Evolutionary conservation across 441 rosid genomes (phyloP), one percentile per base, ranked within the genome.

Genomic region (Mallotus repandus): DNA sequence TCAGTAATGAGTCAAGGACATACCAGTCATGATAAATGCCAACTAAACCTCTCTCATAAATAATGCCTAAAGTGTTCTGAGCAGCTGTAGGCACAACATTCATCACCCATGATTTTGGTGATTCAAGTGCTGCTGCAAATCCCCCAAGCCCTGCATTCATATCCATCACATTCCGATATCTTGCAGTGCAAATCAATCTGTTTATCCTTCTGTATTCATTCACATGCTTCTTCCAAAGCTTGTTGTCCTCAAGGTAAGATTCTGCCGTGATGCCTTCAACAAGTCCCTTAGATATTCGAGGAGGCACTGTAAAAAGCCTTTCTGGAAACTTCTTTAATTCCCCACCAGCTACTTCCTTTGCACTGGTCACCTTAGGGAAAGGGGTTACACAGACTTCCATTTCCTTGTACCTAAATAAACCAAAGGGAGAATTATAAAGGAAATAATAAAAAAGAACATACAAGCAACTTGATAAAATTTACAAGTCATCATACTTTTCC

Each of bases 121-220:
- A 96, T 74, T 92, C 93, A 2, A 96, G 87, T 8, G 94, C 96
- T 9, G 97, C 98, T 8, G 99, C 97, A 53, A 92, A 96, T 22
- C 97, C 98, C 55, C 98, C 99, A 45, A 96, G 91, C 25, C 88
- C 94, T 0, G 99, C 97, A 79, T 95, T 95, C 96, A 93, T 93
- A 74, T 95, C 99, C 95, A 95, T 93, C 60, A 95, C 72, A 69
- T 95, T 95, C 73, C 97, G 85, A 77, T 95, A 93, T 71, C 98
- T 87, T 15, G 86, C 54, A 12, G 92, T 80, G 70, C 98, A 98
- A 61, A 93, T 83, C 84, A 95, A 84, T 63, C 66, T 89, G 64
- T 93, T 91, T 74, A 85, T 84, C 78, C 76, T 86, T 79, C 86
- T 91, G 85, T 96, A 96, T 9, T 78, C 84, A 15, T 61, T 84